Evolutionary conservation across 2,329 filamentous ascomycete species (phyloP).

Genomic region (Ophiostoma sp.): DNA sequence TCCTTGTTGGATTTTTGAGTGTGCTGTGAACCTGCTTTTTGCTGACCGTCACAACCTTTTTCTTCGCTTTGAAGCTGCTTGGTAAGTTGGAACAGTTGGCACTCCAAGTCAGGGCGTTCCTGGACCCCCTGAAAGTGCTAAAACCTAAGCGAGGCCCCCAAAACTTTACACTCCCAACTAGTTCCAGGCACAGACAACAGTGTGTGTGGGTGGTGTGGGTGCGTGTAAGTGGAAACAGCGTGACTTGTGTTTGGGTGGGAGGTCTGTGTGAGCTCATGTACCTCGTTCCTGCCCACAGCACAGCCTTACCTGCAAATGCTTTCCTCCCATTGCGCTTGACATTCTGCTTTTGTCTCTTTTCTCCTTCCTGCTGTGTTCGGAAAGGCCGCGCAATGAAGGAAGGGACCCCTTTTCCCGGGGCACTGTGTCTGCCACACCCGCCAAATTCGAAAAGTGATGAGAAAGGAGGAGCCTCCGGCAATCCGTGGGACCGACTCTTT

Average conservation of each 20-base stretch:
- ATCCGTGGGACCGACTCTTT: not conserved
- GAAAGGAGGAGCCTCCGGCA: not conserved
- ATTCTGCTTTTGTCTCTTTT: not conserved
- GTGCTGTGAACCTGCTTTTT: not conserved
- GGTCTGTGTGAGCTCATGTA: not conserved
- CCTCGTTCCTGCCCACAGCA: not conserved
- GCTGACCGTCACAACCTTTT: not conserved
- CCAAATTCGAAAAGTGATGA: not conserved
- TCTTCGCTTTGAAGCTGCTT: not conserved
- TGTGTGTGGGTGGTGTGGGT: not conserved
- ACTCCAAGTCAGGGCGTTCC: not conserved
- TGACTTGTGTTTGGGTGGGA: not conserved
- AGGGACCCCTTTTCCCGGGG: not conserved
- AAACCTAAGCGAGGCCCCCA: slow-evolving; percentile 11
- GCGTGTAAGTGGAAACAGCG: not conserved
- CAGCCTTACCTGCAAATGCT: not conserved
- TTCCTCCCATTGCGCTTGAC: not conserved
- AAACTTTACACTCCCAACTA: slow-evolving; percentile 8
- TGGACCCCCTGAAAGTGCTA: not conserved
- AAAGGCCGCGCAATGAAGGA: not conserved
- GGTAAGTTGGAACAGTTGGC: not conserved
- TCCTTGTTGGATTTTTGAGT: not conserved
- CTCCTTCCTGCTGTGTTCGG: not conserved
- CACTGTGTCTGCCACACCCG: not conserved
- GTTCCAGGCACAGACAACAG: slow-evolving; percentile 8